Evolutionary conservation across 2,329 filamentous ascomycete species (phyloP).

Genomic region (Blastomyces percursus): DNA sequence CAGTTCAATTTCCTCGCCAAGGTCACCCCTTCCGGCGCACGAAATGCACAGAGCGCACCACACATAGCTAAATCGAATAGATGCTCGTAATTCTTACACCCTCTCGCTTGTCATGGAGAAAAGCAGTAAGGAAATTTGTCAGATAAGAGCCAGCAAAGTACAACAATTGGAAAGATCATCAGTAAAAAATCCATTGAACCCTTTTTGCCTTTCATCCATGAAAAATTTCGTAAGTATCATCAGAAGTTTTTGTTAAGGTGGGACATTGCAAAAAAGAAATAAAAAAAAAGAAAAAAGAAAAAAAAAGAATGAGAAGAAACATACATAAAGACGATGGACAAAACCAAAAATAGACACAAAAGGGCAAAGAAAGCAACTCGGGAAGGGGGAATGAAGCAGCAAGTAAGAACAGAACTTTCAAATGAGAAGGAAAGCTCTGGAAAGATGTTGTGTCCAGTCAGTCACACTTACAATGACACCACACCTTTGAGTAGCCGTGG

Average conservation of each 20-base stretch:
- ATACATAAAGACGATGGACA: background rate
- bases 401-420: background rate
- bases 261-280: background rate
- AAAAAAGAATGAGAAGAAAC: background rate
- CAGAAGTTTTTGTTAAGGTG: background rate
- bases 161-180: background rate
- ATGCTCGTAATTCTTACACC: background rate
- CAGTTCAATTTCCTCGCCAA: background rate
- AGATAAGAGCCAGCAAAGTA: background rate
- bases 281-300: background rate
- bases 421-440: background rate
- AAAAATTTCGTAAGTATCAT: slow-evolving; percentile 1
- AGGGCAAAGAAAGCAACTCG: background rate
- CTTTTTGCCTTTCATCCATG: slow-evolving; percentile 1
- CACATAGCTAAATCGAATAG: background rate
- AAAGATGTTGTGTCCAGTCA: background rate
- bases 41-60: background rate
- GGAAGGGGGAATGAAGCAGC: background rate
- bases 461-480: background rate
- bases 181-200: background rate
- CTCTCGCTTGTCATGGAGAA: background rate
- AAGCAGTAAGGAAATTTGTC: background rate
- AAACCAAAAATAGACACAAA: background rate
- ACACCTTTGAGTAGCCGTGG: background rate
- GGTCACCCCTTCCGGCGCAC: background rate